Evolutionary conservation across 768 basidiomycete species (phyloP).

Genomic region (Pluteus cervinus): DNA sequence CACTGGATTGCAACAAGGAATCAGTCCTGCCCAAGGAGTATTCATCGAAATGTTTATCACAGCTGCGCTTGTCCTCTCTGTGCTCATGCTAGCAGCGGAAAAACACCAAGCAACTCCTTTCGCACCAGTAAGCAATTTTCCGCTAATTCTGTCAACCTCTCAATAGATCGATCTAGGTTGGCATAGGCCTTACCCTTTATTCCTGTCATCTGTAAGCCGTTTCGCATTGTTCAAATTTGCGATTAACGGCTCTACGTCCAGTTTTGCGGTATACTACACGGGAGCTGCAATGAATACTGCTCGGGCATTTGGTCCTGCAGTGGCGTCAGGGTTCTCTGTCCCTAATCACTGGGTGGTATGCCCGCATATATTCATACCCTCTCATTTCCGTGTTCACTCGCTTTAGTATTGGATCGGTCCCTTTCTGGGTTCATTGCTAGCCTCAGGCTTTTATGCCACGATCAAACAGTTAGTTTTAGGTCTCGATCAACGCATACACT

Average conservation of each 20-base stretch:
- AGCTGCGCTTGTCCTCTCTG: constrained; percentile 48
- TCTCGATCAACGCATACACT: constrained; percentile 3
- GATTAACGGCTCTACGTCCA: constrained; percentile 14
- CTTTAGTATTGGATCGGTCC: constrained; percentile 68
- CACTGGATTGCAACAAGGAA: constrained; percentile 36
- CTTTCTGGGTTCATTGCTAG: constrained; percentile 58
- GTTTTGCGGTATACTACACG: constrained; percentile 57
- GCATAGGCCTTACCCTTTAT: constrained; percentile 63
- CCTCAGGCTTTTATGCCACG: constrained; percentile 46
- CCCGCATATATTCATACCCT: background rate
- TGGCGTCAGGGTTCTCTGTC: constrained; percentile 51
- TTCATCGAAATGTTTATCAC: constrained; percentile 75
- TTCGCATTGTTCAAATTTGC: background rate
- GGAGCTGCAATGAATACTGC: constrained; percentile 68
- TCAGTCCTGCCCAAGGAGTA: constrained; percentile 51
- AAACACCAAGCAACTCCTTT: constrained; percentile 63
- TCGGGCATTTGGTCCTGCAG: constrained; percentile 65
- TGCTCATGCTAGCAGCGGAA: constrained; percentile 71
- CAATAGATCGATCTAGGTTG: constrained; percentile 32
- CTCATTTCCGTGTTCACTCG: constrained; percentile 6
- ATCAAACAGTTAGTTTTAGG: constrained; percentile 39
- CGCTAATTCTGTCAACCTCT: background rate
- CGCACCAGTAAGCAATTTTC: constrained; percentile 43
- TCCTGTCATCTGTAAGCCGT: constrained; percentile 49
- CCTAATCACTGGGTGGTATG: constrained; percentile 58